Base-by-base conservation (phyloP, 2,329 filamentous ascomycete species). In the Aspergillus luchuensis region DNA sequence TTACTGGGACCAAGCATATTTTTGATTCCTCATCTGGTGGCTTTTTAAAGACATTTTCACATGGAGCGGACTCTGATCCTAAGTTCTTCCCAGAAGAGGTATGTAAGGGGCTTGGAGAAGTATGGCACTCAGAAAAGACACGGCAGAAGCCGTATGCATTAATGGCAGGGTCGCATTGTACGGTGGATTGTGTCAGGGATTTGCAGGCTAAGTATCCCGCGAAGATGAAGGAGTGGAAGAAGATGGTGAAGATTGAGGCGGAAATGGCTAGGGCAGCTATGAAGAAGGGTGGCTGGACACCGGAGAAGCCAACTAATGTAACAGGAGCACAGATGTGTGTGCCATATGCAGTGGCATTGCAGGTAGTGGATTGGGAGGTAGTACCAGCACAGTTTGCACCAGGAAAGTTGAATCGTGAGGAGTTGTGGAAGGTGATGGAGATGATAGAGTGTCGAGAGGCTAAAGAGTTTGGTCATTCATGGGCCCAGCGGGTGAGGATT, bases 21-120 rank as follows among this genome's bases (percentile, higher is more conserved):
- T 79, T 73, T 50, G 78, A 81, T 56, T 66, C 72, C 2, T 68
- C 69, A 2, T 81, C 79, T 54, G 79, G 79, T 3, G 79, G 79
- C 8, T 81, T 77, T 60, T 61, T 81, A 11, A 63, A 66, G 28
- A 72, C 68, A 57, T 80, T 81, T 60, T 71, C 74, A 19, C 56
- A 69, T 30, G 72, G 72, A 23, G 25, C 21, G 17, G 43, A 13
- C 8, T 21, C 17, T 0, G 8, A 19, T 0, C 8, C 8, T 0
- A 21, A 8, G 8, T 47, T 23, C 13, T 11, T 23, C 8, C 10
- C 21, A 4, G 43, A 47, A 13, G 45, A 51, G 13, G 15, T 56
- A 15, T 25, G 56, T 3, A 45, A 25, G 7, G 58, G 45, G 3
- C 21, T 59, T 5, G 45, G 52, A 10, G 15, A 17, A 6, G 33